Base-by-base conservation (phyloP, 2,329 filamentous ascomycete species). In the Phoma sp. region DNA sequence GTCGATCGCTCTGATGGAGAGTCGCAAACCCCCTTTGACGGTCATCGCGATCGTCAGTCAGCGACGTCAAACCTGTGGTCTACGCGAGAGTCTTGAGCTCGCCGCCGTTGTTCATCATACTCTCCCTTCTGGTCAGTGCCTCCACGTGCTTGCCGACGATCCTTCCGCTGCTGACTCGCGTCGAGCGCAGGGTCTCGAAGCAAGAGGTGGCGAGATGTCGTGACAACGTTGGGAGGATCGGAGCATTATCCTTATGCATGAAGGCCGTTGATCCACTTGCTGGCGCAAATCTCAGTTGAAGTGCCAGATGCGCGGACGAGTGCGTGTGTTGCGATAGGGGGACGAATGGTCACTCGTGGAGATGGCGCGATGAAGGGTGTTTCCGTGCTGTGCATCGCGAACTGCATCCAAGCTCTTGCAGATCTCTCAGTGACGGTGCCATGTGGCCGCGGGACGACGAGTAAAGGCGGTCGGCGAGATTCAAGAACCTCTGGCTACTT, bases 131-230 rank as follows among this genome's bases (percentile, higher is more conserved):
- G 36, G 53, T 56, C 53, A 51, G 43, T 55, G 52, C 43, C 47
- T 51, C 48, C 48, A 57, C 53, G 53, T 57, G 53, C 53, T 51
- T 55, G 46, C 46, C 25, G 52, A 46, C 52, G 52, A 55, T 55
- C 52, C 12, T 38, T 46, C 24, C 31, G 43, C 46, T 38, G 32
- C 35, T 51, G 52, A 55, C 52, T 55, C 52, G 52, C 46, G 22
- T 47, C 10, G 22, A 24, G 22, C 24, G 46, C 37, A 55, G 38
- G 53, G 43, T 51, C 31, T 43, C 43, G 43, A 51, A 43, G 53
- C 48, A 32, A 45, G 24, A 47, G 25, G 53, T 51, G 53, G 53
- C 53, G 29, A 51, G 21, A 57, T 44, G 48, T 40, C 38, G 53
- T 44, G 53, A 51, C 40, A 57, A 51, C 36, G 43, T 55, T 43